Conservation (phyloP, 73 alveolate genomes). For the Tetrahymena elliotti region DNA sequence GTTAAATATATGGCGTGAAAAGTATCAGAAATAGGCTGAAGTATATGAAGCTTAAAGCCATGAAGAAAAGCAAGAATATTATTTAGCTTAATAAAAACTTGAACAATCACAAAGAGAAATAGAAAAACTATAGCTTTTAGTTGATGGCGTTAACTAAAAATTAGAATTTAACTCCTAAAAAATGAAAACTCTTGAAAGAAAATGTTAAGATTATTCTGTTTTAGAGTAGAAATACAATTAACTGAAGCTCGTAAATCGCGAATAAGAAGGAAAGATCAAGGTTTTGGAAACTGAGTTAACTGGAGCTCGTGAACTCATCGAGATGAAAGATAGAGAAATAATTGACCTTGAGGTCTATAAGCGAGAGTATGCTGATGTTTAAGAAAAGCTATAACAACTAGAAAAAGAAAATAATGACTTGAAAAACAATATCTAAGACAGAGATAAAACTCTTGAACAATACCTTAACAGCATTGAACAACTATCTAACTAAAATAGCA, state of each 20-base stretch:
- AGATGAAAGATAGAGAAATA: background rate
- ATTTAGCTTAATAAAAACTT: background rate
- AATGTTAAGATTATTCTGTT: background rate
- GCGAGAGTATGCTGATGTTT: background rate
- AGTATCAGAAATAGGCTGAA: background rate
- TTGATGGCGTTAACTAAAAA: background rate
- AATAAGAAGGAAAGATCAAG: background rate
- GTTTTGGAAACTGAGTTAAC: background rate
- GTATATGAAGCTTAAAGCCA: background rate
- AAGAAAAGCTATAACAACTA: background rate
- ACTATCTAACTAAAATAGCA: background rate
- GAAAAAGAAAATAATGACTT: background rate
- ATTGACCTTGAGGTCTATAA: background rate
- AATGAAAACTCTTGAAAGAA: background rate
- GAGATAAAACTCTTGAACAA: background rate
- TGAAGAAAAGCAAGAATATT: background rate
- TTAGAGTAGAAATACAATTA: background rate
- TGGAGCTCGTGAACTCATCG: background rate
- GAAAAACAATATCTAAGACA: background rate
- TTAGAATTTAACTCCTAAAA: background rate
- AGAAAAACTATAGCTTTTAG: background rate
- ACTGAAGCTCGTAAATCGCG: background rate
- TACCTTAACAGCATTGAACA: background rate
- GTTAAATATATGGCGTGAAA: background rate
- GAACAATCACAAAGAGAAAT: background rate